phyloP scores from a whole-genome alignment of 2,329 filamentous ascomycete species.

The Nemania sp. region DNA sequence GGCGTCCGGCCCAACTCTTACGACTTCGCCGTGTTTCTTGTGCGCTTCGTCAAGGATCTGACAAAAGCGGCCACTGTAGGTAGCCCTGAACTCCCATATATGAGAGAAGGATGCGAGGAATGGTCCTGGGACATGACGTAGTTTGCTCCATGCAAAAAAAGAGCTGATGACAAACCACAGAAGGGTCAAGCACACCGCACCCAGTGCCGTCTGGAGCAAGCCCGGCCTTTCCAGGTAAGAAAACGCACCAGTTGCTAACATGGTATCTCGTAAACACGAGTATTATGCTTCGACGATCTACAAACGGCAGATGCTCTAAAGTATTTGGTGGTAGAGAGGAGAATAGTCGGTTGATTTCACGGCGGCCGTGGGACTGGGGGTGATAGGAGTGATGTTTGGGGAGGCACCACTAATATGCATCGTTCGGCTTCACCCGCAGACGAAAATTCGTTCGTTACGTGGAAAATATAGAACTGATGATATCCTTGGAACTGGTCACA shows the following conservation, averaged over 20 bases:
- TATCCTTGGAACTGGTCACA: too few species aligned
- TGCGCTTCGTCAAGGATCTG: slow-evolving; percentile 24
- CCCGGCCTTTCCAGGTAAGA: neutral
- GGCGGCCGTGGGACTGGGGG: too few species aligned
- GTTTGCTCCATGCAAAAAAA: slow-evolving; percentile 31
- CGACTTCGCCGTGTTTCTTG: slow-evolving; percentile 33
- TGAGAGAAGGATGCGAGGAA: slow-evolving; percentile 34
- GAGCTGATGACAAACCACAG: slow-evolving; percentile 25
- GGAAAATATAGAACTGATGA: too few species aligned
- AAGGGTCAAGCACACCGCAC: neutral
- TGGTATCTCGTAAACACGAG: neutral
- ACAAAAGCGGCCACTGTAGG: slow-evolving; percentile 25
- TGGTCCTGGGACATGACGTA: slow-evolving; percentile 37
- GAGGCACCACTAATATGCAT: too few species aligned
- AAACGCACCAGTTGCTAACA: neutral
- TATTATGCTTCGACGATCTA: neutral
- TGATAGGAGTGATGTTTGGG: too few species aligned
- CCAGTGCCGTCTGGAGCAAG: neutral
- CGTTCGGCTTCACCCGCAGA: too few species aligned
- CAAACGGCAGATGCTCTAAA: too few species aligned
- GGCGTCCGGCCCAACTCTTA: slow-evolving; percentile 35
- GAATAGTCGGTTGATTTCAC: too few species aligned
- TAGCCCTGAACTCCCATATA: slow-evolving; percentile 29
- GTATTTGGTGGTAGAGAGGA: too few species aligned
- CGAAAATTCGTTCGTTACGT: too few species aligned